Conservation (phyloP, 345 rosid genomes). For the Acer saccharum region DNA sequence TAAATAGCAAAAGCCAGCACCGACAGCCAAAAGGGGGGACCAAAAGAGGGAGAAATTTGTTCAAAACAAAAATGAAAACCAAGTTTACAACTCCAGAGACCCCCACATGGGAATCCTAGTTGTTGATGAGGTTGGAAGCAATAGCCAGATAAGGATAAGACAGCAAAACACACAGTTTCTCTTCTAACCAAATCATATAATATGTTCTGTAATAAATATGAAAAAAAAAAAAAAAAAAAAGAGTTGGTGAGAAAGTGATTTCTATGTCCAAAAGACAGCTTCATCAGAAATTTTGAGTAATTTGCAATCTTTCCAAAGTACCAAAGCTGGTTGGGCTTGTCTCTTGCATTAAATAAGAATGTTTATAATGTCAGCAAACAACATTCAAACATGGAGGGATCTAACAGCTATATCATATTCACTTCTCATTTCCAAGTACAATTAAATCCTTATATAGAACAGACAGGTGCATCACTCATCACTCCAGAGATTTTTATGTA, state of each 20-base stretch:
- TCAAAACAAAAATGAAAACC: background rate
- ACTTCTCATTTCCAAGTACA: no score
- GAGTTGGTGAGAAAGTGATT: background rate
- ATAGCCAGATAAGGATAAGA: background rate
- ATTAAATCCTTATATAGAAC: no score
- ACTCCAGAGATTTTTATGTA: no score
- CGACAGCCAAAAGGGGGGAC: background rate
- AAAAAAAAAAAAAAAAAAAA: background rate
- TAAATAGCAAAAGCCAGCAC: background rate
- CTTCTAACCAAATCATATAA: background rate
- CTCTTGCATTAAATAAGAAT: background rate
- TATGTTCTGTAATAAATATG: background rate
- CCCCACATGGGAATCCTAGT: background rate
- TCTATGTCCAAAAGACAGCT: background rate
- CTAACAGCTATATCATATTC: no score
- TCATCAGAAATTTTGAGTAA: background rate
- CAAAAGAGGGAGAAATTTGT: background rate
- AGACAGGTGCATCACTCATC: background rate
- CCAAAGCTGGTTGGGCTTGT: background rate
- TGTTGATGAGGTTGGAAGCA: background rate
- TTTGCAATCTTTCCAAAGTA: background rate
- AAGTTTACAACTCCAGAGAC: background rate
- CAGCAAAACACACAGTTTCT: background rate
- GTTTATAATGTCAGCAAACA: background rate
- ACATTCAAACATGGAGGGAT: background rate